Conservation (phyloP, 352 stramenopile genomes). For the Pythium myriotylum region DNA sequence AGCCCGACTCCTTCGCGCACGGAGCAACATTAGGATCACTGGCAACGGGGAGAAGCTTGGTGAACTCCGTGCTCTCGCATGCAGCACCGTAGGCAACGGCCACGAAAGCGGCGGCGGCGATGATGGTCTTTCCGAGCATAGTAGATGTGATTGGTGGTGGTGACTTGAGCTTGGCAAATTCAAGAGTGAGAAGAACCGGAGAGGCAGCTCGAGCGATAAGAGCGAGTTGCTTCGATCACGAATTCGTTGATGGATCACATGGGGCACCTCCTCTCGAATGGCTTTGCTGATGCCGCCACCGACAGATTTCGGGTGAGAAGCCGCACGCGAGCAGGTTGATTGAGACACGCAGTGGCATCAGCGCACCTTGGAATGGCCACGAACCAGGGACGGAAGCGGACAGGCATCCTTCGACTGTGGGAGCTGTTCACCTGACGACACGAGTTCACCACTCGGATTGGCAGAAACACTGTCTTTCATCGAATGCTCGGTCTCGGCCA, state of each 20-base stretch:
- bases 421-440: constrained; percentile 7
- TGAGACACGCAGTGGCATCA: not conserved
- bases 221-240: too few relatives aligned
- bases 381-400: not conserved
- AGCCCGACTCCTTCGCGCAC: constrained; percentile 20
- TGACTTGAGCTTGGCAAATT: too few relatives aligned
- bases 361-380: not conserved
- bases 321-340: not conserved
- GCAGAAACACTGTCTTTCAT: not conserved
- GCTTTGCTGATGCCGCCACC: not conserved
- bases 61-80: constrained; percentile 11
- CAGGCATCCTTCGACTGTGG: not conserved
- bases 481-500: too few relatives aligned
- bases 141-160: too few relatives aligned
- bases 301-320: not conserved
- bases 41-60: constrained; percentile 9
- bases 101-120: constrained; percentile 1
- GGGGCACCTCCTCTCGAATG: too few relatives aligned
- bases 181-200: too few relatives aligned
- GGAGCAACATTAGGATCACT: not conserved
- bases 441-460: not conserved
- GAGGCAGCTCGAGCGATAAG: too few relatives aligned
- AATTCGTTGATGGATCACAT: too few relatives aligned
- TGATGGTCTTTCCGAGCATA: constrained; percentile 17
- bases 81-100: constrained; percentile 2